Base-by-base conservation (phyloP, 2,329 filamentous ascomycete genomes). In the Westerdykella sp. region DNA sequence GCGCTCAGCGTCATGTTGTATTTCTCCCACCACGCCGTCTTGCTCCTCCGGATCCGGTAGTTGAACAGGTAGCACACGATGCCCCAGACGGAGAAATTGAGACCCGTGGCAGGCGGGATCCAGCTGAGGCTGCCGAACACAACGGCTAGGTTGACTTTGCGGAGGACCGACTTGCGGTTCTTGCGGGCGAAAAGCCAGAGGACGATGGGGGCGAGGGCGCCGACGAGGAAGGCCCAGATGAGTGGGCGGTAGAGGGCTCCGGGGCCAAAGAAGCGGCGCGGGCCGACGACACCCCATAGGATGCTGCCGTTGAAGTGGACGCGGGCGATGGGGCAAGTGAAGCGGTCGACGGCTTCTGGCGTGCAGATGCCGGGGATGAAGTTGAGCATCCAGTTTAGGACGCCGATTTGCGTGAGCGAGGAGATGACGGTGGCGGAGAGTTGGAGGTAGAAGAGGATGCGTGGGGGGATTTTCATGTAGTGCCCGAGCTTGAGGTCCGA, bases 241-340 rank as follows among this genome's bases (percentile, higher is more conserved):
- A 94, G 74, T 7, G 79, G 75, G 14, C 83, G 77, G 63, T 95
- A 94, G 6, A 86, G 80, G 13, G 85, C 85, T 25, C 75, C 76
- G 1, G 77, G 76, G 0, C 87, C 87, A 56, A 95, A 94, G 73
- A 94, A 93, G 55, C 90, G 83, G 42, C 74, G 69, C 0, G 88
- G 88, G 0, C 88, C 88, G 11, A 94, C 85, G 6, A 94, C 85
- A 37, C 88, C 88, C 88, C 88, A 95, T 3, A 94, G 78, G 43
- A 95, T 90, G 43, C 83, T 87, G 41, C 87, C 87, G 66, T 93
- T 93, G 74, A 94, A 95, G 66, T 94, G 87, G 1, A 94, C 88
- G 12, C 86, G 79, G 1, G 87, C 88, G 43, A 93, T 85, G 13
- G 88, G 88, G 54, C 88, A 95, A 13, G 85, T 90, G 69, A 94